phyloP scores from a whole-genome alignment of 1,139 yeast species.

The Nadsonia commutata region DNA sequence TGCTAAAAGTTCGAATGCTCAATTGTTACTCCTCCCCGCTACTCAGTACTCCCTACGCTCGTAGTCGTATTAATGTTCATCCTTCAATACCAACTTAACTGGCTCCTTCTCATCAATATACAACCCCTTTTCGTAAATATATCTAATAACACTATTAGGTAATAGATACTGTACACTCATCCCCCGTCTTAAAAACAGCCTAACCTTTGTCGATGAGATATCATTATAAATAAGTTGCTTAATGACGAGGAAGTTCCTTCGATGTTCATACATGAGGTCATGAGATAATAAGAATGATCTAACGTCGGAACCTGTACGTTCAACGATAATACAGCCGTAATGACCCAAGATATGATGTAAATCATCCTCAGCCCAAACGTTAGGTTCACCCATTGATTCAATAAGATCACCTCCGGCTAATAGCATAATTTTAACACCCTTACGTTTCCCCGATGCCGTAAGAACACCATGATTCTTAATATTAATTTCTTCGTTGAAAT shows the following conservation, averaged over 20 bases:
- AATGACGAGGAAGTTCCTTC: constrained; percentile 84
- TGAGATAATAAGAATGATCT: constrained; percentile 80
- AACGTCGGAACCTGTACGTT: constrained; percentile 93
- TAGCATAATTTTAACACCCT: constrained; percentile 89
- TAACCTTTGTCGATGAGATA: constrained; percentile 85
- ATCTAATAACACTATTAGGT: constrained; percentile 89
- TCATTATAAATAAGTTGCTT: constrained; percentile 94
- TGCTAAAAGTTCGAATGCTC: no score
- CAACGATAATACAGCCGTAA: constrained; percentile 92
- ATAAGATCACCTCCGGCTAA: constrained; percentile 96
- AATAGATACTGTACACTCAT: constrained; percentile 92
- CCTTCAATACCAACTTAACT: constrained; percentile 63
- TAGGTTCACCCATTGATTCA: constrained; percentile 99
- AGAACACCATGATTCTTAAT: constrained; percentile 77
- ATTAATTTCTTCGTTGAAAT: constrained; percentile 89
- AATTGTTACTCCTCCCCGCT: no score
- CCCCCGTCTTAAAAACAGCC: constrained; percentile 81
- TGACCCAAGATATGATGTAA: constrained; percentile 89
- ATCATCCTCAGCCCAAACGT: constrained; percentile 96
- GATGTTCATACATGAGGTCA: constrained; percentile 93
- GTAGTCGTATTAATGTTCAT: no score
- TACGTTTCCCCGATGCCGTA: constrained; percentile 54
- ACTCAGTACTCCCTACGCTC: no score
- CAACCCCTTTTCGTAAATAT: constrained; percentile 80
- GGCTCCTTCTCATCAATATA: constrained; percentile 83